Percentiles rank a stretch among this genome's conserved stretches.
Conservation (phyloP, 257 asterid species). For the Parsonsia alboflavescens region DNA sequence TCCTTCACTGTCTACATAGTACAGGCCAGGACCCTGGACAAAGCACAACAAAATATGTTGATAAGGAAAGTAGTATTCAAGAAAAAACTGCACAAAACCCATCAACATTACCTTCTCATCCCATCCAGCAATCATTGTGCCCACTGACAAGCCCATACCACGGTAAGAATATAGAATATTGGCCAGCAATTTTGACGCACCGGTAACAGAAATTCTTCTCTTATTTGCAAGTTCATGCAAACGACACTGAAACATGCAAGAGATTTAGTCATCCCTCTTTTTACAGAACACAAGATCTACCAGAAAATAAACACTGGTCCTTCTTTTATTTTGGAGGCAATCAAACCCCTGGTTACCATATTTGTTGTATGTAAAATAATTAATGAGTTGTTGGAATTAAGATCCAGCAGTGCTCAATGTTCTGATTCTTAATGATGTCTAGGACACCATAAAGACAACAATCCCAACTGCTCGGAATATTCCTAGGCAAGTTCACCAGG, state of each 20-base stretch:
- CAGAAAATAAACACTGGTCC: neutral
- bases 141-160: slow-evolving; percentile 95
- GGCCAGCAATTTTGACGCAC: slow-evolving; percentile 87
- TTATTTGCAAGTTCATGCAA: slow-evolving; percentile 91
- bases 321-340: neutral
- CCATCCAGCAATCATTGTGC: slow-evolving; percentile 99
- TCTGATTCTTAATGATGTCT: neutral
- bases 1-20: slow-evolving; percentile 95
- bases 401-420: neutral
- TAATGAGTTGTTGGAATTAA: neutral
- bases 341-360: neutral
- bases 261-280: slow-evolving; percentile 14
- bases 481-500: neutral
- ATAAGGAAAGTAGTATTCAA: neutral
- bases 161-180: slow-evolving; percentile 88
- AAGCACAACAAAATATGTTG: slow-evolving; percentile 10
- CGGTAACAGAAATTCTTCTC: slow-evolving; percentile 90
- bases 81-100: slow-evolving; percentile 3
- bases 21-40: slow-evolving; percentile 85
- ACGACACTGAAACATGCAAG: slow-evolving; percentile 60
- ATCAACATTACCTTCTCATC: slow-evolving; percentile 71
- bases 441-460: neutral
- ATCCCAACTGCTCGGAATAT: neutral
- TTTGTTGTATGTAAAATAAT: neutral
- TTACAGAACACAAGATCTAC: neutral